Base-by-base conservation (phyloP, 306 rosid genomes). In the Corylus americana region DNA sequence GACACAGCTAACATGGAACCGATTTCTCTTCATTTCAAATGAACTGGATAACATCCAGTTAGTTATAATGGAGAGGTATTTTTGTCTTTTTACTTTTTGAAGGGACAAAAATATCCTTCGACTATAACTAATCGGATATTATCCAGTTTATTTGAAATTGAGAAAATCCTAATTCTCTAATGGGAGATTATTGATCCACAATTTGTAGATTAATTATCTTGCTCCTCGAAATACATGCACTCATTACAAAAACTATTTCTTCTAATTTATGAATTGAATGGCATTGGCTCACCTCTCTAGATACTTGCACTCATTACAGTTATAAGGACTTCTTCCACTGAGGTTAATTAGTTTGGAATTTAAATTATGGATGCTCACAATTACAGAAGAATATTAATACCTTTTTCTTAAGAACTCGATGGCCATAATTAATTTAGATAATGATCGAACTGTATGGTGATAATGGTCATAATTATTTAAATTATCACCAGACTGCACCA, bases 371-470 rank as follows among this genome's bases (percentile, higher is more conserved):
- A 39, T 8, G 49, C 49, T 16, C 49, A 67, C 71, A 37, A 67
- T 67, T 67, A 49, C 16, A 66, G 50, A 67, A 13, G 71, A 67
- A 39, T 39, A 39, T 25, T 25, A 67, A 39, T 39, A 39, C 49
- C 49, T 58, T 58, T 58, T 14, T 1, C 14, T 17, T 53, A 63
- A 20, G 55, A 69, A 67, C 72, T 39, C 47, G 27, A 55, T 55
- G 68, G n/a, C 37, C 69, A 77, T 69, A 42, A 77, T 77, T 68
- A 69, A 69, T 13, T 39, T 48, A 39, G 55, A 44, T 16, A 25
- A 39, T 77, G 2, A 25, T 42, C 75, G 69, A 69, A 11, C 22
- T 68, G 11, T 49, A 35, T 4, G 8, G 72, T 39, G 22, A n/a
- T 67, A 67, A 67, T 67, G 50, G 50, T 44, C 72, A 67, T 67